Conservation (phyloP, 805 yeast genomes). For the Nakazawaea ambrosiae region DNA sequence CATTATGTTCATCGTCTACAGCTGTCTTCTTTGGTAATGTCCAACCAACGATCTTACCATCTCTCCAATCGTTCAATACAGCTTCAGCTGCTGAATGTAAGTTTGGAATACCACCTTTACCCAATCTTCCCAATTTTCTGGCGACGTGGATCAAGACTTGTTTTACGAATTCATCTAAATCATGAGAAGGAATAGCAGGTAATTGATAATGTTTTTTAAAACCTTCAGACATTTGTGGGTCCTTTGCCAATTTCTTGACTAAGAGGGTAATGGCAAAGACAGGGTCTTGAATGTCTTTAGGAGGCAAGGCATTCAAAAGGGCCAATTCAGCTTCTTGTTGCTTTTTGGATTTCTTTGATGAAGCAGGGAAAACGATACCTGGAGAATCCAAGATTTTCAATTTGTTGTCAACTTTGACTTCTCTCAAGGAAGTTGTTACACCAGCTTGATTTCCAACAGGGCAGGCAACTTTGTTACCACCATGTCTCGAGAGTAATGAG, state of each 20-base stretch:
- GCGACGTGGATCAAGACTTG: conserved; percentile 90
- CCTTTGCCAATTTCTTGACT: conserved; percentile 68
- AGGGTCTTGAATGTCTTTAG: conserved; percentile 80
- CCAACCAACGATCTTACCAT: conserved; percentile 92
- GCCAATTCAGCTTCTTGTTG: conserved; percentile 87
- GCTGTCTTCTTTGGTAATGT: conserved; percentile 53
- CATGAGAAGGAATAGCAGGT: conserved; percentile 70
- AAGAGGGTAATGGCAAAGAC: conserved; percentile 71
- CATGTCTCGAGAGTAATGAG: conserved; percentile 77
- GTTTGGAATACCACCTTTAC: conserved; percentile 91
- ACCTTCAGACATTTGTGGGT: conserved; percentile 68
- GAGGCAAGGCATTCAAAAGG: conserved; percentile 82
- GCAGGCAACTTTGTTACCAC: conserved; percentile 68
- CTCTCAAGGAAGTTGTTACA: conserved; percentile 86
- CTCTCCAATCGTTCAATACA: conserved; percentile 93
- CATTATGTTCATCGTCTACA: conserved; percentile 34
- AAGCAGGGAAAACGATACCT: conserved; percentile 87
- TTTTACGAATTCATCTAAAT: conserved; percentile 72
- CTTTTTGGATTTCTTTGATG: conserved; percentile 41
- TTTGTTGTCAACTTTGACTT: conserved; percentile 86
- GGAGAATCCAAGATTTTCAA: conserved; percentile 90
- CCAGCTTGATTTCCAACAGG: conserved; percentile 99
- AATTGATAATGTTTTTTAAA: conserved; percentile 68
- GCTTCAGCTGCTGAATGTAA: conserved; percentile 76
- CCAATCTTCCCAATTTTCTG: conserved; percentile 84